Evolutionary conservation across 148 eudicot genomes (phyloP), one percentile per base, ranked within the genome.

Genomic region (Oxyria digyna): DNA sequence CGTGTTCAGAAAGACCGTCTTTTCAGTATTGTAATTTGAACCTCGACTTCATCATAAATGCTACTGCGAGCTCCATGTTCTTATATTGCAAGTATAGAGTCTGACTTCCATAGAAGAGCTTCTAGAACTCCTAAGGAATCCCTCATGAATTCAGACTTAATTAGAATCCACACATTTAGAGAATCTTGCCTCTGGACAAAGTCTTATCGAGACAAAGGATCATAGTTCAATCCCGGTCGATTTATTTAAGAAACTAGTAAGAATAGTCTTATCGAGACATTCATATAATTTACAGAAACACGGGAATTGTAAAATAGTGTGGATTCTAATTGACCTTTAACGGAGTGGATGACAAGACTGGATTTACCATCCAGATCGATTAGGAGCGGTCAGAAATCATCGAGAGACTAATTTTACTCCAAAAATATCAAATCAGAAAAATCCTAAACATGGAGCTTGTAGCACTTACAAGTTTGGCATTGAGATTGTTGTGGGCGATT

Each of bases 291-390:
- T n/a, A n/a, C n/a, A n/a, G n/a, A n/a, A n/a, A n/a, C n/a, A n/a
- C n/a, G n/a, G n/a, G n/a, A n/a, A n/a, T n/a, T n/a, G n/a, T n/a
- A n/a, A n/a, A n/a, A n/a, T n/a, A n/a, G n/a, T n/a, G n/a, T n/a
- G n/a, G n/a, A n/a, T n/a, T n/a, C n/a, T n/a, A 94, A 94, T 77
- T 94, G 98, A 21, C 97, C 98, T 76, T 94, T 94, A 67, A 94
- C 97, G 71, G 90, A 94, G 17, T 97, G 98, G 55, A 94, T 78
- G 9, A 94, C 97, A 20, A 94, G 86, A 77, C 98, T 94, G 1
- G 97, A 94, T 82, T 94, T 94, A 12, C 98, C 97, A 31, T 41
- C 66, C 49, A 46, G 67, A 55, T 10, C 35, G 41, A 71, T 71
- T 38, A 15, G 13, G 49, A 46, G 35, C 45, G 31, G 0, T 31